These are phyloP conservation scores for Rhodomyrtus psidioides DNA, from an alignment of 441 rosid species.

Conservation along the genomic window DNA sequence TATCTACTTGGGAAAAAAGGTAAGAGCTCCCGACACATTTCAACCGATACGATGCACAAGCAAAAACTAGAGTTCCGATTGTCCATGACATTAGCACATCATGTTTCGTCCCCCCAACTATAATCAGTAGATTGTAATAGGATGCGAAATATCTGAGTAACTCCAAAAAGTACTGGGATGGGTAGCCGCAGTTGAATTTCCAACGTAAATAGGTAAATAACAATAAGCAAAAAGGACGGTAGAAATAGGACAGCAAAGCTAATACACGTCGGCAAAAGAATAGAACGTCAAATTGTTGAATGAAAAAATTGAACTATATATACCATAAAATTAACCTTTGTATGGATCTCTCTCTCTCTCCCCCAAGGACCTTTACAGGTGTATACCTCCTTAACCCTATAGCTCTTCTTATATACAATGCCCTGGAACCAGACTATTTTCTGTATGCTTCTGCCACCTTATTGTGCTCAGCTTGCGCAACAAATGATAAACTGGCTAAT, in stretches of 20 bases:
- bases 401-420: conserved; percentile 47
- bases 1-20: too few species aligned
- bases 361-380: conserved; percentile 31
- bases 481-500: conserved; percentile 17
- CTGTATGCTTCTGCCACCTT: conserved; percentile 31
- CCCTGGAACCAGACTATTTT: conserved; percentile 26
- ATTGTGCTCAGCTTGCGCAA: conserved; percentile 18
- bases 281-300: background rate
- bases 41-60: background rate
- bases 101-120: too few species aligned
- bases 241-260: background rate
- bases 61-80: background rate
- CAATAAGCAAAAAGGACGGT: background rate
- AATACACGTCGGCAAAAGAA: background rate
- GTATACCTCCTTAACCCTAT: conserved; percentile 22
- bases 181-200: background rate
- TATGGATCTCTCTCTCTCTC: conserved; percentile 6
- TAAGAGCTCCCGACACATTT: too few species aligned
- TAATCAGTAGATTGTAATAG: background rate
- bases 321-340: background rate
- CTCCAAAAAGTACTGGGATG: background rate
- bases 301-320: background rate
- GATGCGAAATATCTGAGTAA: background rate
- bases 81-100: too few species aligned
- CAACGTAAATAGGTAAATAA: background rate